These are phyloP conservation scores for Apostasia ramifera DNA, from an alignment of 106 monocot genomes.

Conservation along the genomic window DNA sequence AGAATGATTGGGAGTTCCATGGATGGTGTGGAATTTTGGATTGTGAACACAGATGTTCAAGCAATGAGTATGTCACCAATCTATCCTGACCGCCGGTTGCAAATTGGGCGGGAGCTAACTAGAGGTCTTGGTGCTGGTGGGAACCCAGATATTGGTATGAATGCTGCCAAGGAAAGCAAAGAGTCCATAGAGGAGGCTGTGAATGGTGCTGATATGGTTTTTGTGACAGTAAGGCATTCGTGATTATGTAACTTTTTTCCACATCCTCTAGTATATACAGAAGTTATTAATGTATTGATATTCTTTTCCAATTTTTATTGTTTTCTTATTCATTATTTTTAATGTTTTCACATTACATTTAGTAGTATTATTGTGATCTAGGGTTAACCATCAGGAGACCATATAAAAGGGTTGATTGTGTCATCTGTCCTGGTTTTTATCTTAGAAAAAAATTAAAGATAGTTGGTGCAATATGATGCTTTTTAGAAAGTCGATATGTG, in stretches of 20 bases:
- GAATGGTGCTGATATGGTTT: slow-evolving; percentile 77
- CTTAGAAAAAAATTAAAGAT: too few relatives aligned
- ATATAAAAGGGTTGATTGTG: too few relatives aligned
- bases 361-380: too few relatives aligned
- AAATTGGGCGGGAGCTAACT: slow-evolving; percentile 67
- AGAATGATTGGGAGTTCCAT: slow-evolving; percentile 90
- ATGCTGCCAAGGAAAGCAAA: slow-evolving; percentile 81
- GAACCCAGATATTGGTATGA: slow-evolving; percentile 76
- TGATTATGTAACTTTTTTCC: background rate
- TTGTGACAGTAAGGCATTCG: slow-evolving; percentile 61
- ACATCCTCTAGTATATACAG: background rate
- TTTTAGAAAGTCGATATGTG: too few relatives aligned
- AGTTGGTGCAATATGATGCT: too few relatives aligned
- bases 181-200: slow-evolving; percentile 54
- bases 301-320: background rate
- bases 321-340: background rate
- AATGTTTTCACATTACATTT: too few relatives aligned
- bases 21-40: slow-evolving; percentile 98
- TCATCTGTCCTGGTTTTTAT: too few relatives aligned
- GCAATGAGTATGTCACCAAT: slow-evolving; percentile 82
- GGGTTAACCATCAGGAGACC: too few relatives aligned
- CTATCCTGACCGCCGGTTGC: slow-evolving; percentile 51
- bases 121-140: slow-evolving; percentile 86
- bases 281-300: background rate
- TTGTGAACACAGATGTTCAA: slow-evolving; percentile 97